Base-by-base conservation (phyloP, 257 asterid genomes). In the Penstemon newberryi region DNA sequence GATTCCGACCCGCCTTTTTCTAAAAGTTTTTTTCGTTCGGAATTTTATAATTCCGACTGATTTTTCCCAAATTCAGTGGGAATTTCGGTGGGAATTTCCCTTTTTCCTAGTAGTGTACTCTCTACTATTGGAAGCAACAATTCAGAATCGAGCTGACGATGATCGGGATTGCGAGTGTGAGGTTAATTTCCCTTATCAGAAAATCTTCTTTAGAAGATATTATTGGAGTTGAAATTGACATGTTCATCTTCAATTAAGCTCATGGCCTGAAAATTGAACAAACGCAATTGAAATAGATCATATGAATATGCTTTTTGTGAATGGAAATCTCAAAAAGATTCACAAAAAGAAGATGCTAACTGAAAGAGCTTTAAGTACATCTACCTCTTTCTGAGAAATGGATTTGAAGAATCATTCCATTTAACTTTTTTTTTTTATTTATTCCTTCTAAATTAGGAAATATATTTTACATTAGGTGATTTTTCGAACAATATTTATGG, bases 101-200 rank as follows among this genome's bases (percentile, higher is more conserved):
- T n/a, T n/a, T n/a, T n/a, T n/a, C n/a, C n/a, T n/a, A n/a, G n/a
- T n/a, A n/a, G n/a, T n/a, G 80, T 76, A 49, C 36, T 76, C 75
- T 87, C 84, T 42, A 78, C 74, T 50, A 77, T 67, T 45, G 49
- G 78, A 66, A 90, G 80, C 73, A 90, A 76, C 58, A 53, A 25
- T 37, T 43, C 77, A 5, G 85, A 65, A 74, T 90, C 90, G 43
- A 90, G 75, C 47, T 67, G 65, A 65, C 71, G 67, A 52, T 75
- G 86, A 72, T 81, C 85, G 2, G 91, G 91, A 74, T 86, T 0
- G 18, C 85, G 38, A 88, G 96, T 19, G 91, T 83, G 54, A 74
- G 75, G 65, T 75, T 61, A 59, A 90, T 78, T 69, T 74, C 84
- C 79, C 73, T 73, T 9, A 81, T 77, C 66, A 87, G 82, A 40